These are phyloP conservation scores for Coemansia asiatica DNA, from an alignment of 192 early-diverging fungal genomes.

Conservation along the genomic window DNA sequence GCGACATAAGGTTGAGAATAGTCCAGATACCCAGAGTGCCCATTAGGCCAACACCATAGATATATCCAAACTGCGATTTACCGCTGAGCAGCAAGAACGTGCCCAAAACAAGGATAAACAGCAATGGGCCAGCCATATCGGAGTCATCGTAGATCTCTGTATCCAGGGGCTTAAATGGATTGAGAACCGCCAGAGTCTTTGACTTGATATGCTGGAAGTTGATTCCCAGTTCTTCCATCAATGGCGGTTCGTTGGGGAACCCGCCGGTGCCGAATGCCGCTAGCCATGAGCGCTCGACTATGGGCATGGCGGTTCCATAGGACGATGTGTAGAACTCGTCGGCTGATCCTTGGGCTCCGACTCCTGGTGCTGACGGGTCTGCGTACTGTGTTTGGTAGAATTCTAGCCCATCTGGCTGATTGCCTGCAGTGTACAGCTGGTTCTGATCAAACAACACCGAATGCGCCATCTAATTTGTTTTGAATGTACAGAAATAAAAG, in stretches of 20 bases:
- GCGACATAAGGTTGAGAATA: constrained; percentile 93
- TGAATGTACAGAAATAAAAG: not conserved
- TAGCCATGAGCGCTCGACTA: constrained; percentile 52
- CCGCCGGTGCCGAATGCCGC: constrained; percentile 91
- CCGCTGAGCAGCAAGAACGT: constrained; percentile 87
- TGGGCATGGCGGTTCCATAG: constrained; percentile 47
- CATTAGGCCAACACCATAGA: constrained; percentile 90
- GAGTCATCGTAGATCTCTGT: constrained; percentile 93
- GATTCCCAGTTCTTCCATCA: constrained; percentile 94
- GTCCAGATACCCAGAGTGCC: constrained; percentile 83
- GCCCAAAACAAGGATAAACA: constrained; percentile 90
- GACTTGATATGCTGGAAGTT: constrained; percentile 90
- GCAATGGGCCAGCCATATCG: constrained; percentile 91
- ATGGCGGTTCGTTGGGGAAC: constrained; percentile 87
- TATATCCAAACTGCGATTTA: constrained; percentile 96
- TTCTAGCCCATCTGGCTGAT: constrained; percentile 42
- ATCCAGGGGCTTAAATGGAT: constrained; percentile 73
- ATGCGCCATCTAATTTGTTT: constrained; percentile 39
- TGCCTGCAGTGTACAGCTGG: constrained; percentile 26
- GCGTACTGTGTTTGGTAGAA: constrained; percentile 54
- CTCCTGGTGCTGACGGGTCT: constrained; percentile 32
- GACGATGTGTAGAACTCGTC: constrained; percentile 55
- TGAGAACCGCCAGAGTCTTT: constrained; percentile 84
- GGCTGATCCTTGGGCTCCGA: constrained; percentile 31
- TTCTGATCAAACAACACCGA: constrained; percentile 55